A percentile compares a stretch with the other conserved stretches of the same genome.
These are phyloP conservation scores for Thalassiosira mediterranea DNA, from an alignment of 352 stramenopile genomes.

Conservation along the genomic window DNA sequence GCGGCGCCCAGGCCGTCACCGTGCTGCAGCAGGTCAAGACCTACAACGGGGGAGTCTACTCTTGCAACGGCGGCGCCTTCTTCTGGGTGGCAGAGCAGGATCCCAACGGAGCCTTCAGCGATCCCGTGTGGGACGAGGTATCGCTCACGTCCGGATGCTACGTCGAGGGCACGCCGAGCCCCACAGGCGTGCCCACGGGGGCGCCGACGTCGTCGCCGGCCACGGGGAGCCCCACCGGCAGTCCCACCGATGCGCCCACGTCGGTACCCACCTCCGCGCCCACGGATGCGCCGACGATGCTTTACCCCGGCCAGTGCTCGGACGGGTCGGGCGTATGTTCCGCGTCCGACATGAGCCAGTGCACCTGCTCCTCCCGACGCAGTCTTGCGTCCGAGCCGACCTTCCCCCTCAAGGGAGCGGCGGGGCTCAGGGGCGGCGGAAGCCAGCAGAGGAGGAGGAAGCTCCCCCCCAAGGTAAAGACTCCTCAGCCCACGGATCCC, in stretches of 20 bases:
- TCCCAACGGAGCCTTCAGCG: background rate
- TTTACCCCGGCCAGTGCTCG: background rate
- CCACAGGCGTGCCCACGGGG: background rate
- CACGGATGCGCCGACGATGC: background rate
- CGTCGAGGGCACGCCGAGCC: background rate
- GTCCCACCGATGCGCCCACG: constrained; percentile 14
- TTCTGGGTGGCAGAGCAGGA: constrained; percentile 18
- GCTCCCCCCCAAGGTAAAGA: background rate
- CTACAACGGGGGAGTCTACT: constrained; percentile 46
- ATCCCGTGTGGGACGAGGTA: constrained; percentile 10
- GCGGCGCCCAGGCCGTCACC: constrained; percentile 23
- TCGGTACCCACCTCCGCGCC: background rate
- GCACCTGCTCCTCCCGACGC: background rate
- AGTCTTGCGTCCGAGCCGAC: background rate
- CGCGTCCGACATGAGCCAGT: background rate
- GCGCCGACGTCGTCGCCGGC: background rate
- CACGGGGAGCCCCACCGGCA: constrained; percentile 4
- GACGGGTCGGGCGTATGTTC: background rate
- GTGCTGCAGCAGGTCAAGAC: constrained; percentile 35
- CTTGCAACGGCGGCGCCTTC: constrained; percentile 42
- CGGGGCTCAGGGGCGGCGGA: no score
- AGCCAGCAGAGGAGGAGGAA: background rate
- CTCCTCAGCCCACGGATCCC: background rate
- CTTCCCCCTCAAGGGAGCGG: background rate
- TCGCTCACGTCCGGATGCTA: constrained; percentile 8